Percentiles rank a stretch among this genome's conserved stretches.
These are phyloP conservation scores for Coprinopsis cinerea DNA, from an alignment of 768 basidiomycete species.

Conservation along the genomic window DNA sequence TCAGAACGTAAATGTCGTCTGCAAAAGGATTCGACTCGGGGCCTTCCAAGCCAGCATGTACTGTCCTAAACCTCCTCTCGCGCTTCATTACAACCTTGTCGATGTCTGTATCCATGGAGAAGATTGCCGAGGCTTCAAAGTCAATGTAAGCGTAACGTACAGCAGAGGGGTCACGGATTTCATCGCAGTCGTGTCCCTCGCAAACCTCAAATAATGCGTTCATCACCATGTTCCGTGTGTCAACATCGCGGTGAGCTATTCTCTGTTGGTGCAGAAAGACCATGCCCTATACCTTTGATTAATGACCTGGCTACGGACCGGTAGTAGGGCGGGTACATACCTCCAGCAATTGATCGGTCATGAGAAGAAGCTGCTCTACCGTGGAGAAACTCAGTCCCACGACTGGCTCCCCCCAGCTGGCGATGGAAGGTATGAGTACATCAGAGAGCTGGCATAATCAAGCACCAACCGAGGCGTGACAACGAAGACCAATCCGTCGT, in stretches of 20 bases:
- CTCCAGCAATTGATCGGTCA: not conserved
- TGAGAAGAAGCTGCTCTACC: not conserved
- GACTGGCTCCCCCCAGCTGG: not conserved
- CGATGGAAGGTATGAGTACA: not conserved
- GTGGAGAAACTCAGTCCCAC: not conserved
- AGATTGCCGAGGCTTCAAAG: constrained; percentile 12
- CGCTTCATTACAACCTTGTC: not conserved
- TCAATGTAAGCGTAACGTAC: constrained; percentile 13
- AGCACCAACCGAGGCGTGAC: constrained; percentile 17
- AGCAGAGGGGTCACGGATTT: not conserved
- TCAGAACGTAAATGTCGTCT: no score
- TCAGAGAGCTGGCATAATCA: not conserved
- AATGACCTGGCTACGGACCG: not conserved
- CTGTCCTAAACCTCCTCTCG: not conserved
- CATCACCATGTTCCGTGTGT: not conserved
- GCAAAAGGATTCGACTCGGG: no score
- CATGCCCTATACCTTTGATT: not conserved
- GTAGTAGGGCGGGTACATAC: not conserved
- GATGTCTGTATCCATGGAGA: constrained; percentile 8
- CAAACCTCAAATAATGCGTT: not conserved
- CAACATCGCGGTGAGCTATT: constrained; percentile 4
- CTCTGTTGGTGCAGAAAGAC: constrained; percentile 5
- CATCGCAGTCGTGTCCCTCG: not conserved
- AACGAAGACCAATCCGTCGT: constrained; percentile 13
- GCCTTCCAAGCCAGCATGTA: no score